Evolutionary conservation across 2,329 filamentous ascomycete species (phyloP).

Genomic region (Nemania sp.): DNA sequence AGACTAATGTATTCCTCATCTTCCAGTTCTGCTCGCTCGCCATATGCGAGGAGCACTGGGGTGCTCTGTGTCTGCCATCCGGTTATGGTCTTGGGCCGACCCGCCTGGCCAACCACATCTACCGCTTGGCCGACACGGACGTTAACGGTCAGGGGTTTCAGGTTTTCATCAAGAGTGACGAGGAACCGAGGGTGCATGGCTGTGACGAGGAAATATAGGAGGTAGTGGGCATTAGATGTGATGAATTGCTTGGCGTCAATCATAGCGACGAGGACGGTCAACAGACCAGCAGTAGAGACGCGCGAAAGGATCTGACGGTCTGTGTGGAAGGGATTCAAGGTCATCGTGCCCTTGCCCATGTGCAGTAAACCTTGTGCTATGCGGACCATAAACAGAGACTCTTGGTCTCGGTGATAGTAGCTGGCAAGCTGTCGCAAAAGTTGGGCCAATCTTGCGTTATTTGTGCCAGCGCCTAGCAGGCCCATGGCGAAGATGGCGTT

Average conservation of each 20-base stretch:
- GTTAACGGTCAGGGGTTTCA: constrained; percentile 92
- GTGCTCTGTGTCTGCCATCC: constrained; percentile 99
- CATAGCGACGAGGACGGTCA: constrained; percentile 89
- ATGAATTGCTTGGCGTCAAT: constrained; percentile 92
- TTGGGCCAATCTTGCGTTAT: constrained; percentile 95
- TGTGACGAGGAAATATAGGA: constrained; percentile 95
- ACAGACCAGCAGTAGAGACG: constrained; percentile 84
- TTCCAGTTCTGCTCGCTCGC: constrained; percentile 93
- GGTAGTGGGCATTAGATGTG: constrained; percentile 75
- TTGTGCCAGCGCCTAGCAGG: constrained; percentile 92
- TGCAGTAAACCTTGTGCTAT: constrained; percentile 97
- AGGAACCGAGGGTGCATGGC: constrained; percentile 97
- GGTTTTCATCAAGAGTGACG: constrained; percentile 90
- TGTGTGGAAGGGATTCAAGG: constrained; percentile 98
- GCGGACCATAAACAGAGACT: constrained; percentile 97
- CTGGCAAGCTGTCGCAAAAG: constrained; percentile 91
- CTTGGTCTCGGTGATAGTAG: constrained; percentile 97
- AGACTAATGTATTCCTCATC: constrained; percentile 96
- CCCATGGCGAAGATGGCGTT: constrained; percentile 99
- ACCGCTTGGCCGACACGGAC: constrained; percentile 97
- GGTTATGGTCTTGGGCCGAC: constrained; percentile 97
- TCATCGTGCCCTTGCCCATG: constrained; percentile 98
- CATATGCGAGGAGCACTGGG: constrained; percentile 91
- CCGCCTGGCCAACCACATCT: constrained; percentile 95
- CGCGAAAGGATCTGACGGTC: constrained; percentile 94